Evolutionary conservation across 116 monocot genomes (phyloP).

Genomic region (Iris pallida): DNA sequence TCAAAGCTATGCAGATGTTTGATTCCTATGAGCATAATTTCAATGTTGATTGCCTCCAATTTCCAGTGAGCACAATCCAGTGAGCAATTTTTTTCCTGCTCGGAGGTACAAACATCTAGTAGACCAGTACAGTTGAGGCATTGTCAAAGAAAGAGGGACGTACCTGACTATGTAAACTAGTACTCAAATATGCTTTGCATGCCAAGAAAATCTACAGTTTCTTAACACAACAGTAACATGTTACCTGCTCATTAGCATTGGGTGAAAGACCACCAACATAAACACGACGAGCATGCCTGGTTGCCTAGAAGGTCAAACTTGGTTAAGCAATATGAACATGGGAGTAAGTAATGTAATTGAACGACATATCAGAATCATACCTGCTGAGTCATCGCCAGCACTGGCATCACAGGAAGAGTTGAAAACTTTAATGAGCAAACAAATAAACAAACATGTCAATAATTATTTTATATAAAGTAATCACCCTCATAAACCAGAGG

Average conservation of each 20-base stretch:
- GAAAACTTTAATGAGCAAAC: slow-evolving; percentile 8
- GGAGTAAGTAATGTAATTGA: neutral
- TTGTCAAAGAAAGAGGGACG: no score
- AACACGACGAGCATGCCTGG: slow-evolving; percentile 45
- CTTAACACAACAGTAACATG: no score
- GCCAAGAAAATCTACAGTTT: no score
- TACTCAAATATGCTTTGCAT: no score
- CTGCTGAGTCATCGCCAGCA: slow-evolving; percentile 52
- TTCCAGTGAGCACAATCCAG: no score
- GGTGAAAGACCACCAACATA: slow-evolving; percentile 49
- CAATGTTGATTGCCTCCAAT: no score
- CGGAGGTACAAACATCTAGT: no score
- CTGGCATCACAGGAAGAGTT: slow-evolving; percentile 36
- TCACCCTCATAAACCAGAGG: neutral
- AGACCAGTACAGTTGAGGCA: no score
- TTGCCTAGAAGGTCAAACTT: slow-evolving; percentile 17
- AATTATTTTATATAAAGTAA: neutral
- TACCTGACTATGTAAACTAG: no score
- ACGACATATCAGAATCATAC: slow-evolving; percentile 3
- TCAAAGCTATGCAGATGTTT: no score
- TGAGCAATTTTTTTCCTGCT: no score
- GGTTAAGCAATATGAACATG: neutral
- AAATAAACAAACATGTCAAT: neutral
- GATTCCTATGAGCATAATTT: no score
- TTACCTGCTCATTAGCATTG: slow-evolving; percentile 47